A percentile compares a stretch with the other conserved stretches of the same genome.
Conservation (phyloP, 73 alveolate species). For the Tetrahymena borealis region DNA sequence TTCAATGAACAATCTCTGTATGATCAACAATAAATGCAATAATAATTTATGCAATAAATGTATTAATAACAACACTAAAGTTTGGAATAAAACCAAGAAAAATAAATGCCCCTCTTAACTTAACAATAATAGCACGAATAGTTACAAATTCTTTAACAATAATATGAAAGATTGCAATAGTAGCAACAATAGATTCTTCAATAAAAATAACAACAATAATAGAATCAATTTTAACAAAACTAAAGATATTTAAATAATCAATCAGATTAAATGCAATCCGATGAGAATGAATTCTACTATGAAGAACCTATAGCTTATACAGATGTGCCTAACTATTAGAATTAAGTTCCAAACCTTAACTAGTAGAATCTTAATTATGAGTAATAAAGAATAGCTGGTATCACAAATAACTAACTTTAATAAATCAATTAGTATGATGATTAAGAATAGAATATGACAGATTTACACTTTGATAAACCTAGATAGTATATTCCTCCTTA, state of each 20-base stretch:
- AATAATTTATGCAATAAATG: neutral
- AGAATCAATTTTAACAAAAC: too few relatives aligned
- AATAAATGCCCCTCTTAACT: neutral
- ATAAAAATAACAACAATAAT: neutral
- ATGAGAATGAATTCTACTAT: neutral
- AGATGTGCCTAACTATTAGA: too few relatives aligned
- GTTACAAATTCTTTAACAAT: neutral
- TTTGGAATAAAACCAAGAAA: neutral
- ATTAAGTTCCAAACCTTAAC: neutral
- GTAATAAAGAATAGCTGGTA: neutral
- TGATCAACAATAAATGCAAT: neutral
- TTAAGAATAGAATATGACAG: neutral
- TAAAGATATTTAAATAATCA: neutral
- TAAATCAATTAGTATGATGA: neutral
- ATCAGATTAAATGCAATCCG: neutral
- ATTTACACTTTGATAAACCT: neutral
- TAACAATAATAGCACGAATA: neutral
- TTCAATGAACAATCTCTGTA: too few relatives aligned
- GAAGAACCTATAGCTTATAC: neutral
- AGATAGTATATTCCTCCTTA: neutral
- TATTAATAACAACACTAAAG: neutral
- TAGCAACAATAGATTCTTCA: neutral
- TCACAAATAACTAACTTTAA: neutral
- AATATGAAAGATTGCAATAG: neutral
- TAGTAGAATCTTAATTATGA: neutral